phyloP scores from a whole-genome alignment of 208 protist genomes.

The Leishmania turanica region DNA sequence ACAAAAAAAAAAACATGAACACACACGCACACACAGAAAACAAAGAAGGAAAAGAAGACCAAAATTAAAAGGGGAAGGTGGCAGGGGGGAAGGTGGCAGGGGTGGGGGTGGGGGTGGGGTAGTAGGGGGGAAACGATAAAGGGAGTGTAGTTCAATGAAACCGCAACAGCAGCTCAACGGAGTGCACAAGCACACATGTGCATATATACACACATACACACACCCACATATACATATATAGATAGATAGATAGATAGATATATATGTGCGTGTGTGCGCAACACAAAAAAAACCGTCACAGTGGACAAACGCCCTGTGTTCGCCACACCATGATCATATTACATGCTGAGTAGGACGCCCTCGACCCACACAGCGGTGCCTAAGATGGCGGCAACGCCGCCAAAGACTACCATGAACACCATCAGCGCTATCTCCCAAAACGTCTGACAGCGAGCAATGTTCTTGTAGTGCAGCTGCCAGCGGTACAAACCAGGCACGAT shows the following conservation, averaged over 20 bases:
- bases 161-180: neutral
- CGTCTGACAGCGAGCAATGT: constrained; percentile 28
- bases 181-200: neutral
- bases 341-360: constrained; percentile 13
- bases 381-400: constrained; percentile 35
- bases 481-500: constrained; percentile 67
- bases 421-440: constrained; percentile 35
- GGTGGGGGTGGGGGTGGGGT: neutral
- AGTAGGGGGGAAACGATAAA: neutral
- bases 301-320: neutral
- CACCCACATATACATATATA: neutral
- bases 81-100: neutral
- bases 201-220: neutral
- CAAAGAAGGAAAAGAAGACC: neutral
- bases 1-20: neutral
- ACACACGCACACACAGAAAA: neutral
- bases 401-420: constrained; percentile 49
- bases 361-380: constrained; percentile 51
- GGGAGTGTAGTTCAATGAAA: neutral
- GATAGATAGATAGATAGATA: neutral
- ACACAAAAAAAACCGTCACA: neutral
- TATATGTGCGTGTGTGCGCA: neutral
- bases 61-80: too few relatives aligned
- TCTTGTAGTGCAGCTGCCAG: constrained; percentile 43
- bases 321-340: constrained; percentile 2